These are phyloP conservation scores for Fonsecaea pugnacius DNA, from an alignment of 2,329 filamentous ascomycete genomes.

Conservation along the genomic window DNA sequence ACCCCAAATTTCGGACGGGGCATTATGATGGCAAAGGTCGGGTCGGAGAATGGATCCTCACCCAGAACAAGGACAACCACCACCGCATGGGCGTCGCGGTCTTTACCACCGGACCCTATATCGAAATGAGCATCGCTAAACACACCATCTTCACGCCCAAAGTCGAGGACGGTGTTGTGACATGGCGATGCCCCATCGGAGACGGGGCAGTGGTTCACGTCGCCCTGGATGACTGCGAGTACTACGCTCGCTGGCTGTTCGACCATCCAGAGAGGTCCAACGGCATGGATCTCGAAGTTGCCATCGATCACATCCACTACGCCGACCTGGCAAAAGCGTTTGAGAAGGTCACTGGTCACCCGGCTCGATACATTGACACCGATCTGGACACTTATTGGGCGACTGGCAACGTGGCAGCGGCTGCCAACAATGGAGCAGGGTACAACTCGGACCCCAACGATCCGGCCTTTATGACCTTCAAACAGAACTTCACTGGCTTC, in stretches of 20 bases:
- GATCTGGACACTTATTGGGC: constrained; percentile 45
- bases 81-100: constrained; percentile 34
- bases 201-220: constrained; percentile 47
- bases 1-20: constrained; percentile 52
- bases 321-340: constrained; percentile 51
- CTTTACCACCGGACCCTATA: constrained; percentile 39
- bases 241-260: constrained; percentile 56
- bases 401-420: constrained; percentile 28
- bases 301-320: constrained; percentile 50
- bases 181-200: constrained; percentile 50
- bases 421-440: constrained; percentile 42
- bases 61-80: constrained; percentile 45
- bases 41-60: constrained; percentile 52
- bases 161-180: constrained; percentile 49
- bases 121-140: constrained; percentile 37
- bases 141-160: constrained; percentile 48
- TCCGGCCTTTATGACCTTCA: constrained; percentile 46
- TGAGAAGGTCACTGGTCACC: constrained; percentile 49
- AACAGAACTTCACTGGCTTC: constrained; percentile 58
- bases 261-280: constrained; percentile 51
- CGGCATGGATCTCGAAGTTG: constrained; percentile 53
- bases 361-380: constrained; percentile 48
- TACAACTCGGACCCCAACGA: constrained; percentile 46
- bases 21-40: constrained; percentile 57
- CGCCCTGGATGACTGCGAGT: constrained; percentile 53